Percentiles rank a stretch among this genome's conserved stretches.
Evolutionary conservation across 2,329 filamentous ascomycete species (phyloP).

Genomic region (Fusarium keratoplasticum): DNA sequence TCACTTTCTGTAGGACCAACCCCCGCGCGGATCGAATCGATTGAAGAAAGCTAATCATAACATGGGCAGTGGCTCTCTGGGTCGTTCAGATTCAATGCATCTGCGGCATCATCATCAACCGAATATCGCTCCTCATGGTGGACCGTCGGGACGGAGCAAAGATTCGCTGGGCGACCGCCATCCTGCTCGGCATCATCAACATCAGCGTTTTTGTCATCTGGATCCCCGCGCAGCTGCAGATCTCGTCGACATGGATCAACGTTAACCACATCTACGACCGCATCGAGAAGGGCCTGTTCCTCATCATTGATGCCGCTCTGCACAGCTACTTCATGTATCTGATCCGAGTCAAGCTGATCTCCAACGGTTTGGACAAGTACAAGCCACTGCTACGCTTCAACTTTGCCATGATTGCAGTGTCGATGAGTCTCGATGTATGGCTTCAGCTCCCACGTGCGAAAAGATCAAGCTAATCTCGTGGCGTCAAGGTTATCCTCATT

Average conservation of each 20-base stretch:
- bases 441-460: background rate
- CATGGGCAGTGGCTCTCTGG: constrained; percentile 26
- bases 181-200: constrained; percentile 26
- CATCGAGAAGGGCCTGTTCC: constrained; percentile 31
- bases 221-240: constrained; percentile 34
- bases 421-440: constrained; percentile 40
- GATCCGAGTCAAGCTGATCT: constrained; percentile 55
- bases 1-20: constrained; percentile 25
- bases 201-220: constrained; percentile 35
- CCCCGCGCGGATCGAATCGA: background rate
- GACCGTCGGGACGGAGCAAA: constrained; percentile 17
- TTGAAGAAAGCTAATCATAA: constrained; percentile 1
- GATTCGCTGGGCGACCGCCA: constrained; percentile 22
- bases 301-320: constrained; percentile 40
- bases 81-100: constrained; percentile 39
- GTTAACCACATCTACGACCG: constrained; percentile 34
- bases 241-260: constrained; percentile 18
- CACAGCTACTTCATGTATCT: constrained; percentile 52
- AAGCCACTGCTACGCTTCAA: constrained; percentile 54
- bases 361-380: constrained; percentile 61
- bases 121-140: constrained; percentile 34
- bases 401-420: constrained; percentile 40
- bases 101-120: constrained; percentile 41
- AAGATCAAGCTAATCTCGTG: background rate
- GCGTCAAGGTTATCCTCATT: constrained; percentile 35